Percentiles rank a stretch among this genome's conserved stretches.
Conservation (phyloP, 2,329 filamentous ascomycete genomes). For the Colletotrichum somersetense region DNA sequence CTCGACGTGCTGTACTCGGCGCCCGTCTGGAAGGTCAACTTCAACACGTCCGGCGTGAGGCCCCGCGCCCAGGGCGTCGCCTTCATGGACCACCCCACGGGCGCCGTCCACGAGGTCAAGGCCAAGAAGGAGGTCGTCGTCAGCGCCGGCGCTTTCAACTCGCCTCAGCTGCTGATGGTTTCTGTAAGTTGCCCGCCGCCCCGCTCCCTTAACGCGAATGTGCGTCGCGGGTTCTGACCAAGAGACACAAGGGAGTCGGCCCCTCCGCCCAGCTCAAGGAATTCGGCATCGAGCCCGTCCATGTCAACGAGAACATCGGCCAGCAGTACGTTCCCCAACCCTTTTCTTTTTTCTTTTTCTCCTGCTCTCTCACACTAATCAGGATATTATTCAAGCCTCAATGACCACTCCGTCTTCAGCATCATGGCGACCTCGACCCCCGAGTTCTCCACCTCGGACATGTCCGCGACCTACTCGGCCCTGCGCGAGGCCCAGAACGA, state of each 20-base stretch:
- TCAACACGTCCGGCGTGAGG: constrained; percentile 34
- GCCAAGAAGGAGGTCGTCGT: constrained; percentile 41
- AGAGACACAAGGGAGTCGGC: constrained; percentile 41
- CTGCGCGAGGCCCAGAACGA: constrained; percentile 44
- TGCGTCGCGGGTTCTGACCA: background rate
- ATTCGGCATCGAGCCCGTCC: constrained; percentile 44
- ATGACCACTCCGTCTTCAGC: constrained; percentile 48
- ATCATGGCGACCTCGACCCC: constrained; percentile 46
- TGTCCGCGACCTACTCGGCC: constrained; percentile 42
- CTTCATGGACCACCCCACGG: constrained; percentile 46
- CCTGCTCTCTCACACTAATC: background rate
- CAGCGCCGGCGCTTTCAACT: constrained; percentile 40
- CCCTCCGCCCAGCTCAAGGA: constrained; percentile 41
- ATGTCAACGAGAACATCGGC: constrained; percentile 46
- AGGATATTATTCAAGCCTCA: constrained; percentile 35
- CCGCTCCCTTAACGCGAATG: background rate
- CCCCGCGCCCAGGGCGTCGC: constrained; percentile 45
- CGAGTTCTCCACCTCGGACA: constrained; percentile 45
- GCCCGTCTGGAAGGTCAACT: constrained; percentile 43
- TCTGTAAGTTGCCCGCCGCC: constrained; percentile 25
- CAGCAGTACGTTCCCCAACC: constrained; percentile 42
- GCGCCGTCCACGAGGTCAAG: constrained; percentile 40
- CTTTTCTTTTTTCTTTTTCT: background rate
- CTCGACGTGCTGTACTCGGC: constrained; percentile 47
- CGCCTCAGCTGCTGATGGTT: constrained; percentile 42